Conservation (phyloP, 495 filamentous ascomycete genomes). For the Xylaria bambusicola region DNA sequence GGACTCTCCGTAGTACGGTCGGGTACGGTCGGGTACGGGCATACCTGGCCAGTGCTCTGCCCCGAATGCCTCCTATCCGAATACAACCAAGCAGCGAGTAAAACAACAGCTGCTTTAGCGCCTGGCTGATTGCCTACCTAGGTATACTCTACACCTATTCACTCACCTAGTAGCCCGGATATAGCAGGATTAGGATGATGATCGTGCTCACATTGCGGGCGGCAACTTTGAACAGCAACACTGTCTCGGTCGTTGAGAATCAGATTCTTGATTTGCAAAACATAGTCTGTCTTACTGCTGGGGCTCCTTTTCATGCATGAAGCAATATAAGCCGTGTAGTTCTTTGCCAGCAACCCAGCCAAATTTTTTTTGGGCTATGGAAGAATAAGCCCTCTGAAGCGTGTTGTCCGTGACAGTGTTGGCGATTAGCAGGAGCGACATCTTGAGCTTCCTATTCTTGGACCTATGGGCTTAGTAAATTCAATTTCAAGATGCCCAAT, state of each 20-base stretch:
- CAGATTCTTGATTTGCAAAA: neutral
- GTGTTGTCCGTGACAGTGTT: no score
- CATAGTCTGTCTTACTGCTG: neutral
- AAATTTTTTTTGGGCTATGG: no score
- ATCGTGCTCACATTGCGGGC: neutral
- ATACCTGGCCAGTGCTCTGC: neutral
- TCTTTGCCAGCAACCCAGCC: no score
- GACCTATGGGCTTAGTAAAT: neutral
- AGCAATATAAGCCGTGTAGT: no score
- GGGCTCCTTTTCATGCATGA: neutral
- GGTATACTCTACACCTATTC: no score
- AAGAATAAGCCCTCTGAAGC: no score
- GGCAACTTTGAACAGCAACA: neutral
- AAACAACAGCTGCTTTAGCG: conserved; percentile 1
- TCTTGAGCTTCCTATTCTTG: neutral
- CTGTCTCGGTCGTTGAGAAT: neutral
- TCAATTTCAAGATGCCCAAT: no score
- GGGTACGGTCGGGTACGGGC: conserved; percentile 5
- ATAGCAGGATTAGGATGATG: neutral
- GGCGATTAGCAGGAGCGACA: no score
- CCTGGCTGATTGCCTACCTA: no score
- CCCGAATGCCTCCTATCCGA: neutral
- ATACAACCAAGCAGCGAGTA: neutral
- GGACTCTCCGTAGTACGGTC: conserved; percentile 17
- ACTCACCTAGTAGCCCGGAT: neutral